Conservation (phyloP, 805 yeast species). For the Starmerella floricola region DNA sequence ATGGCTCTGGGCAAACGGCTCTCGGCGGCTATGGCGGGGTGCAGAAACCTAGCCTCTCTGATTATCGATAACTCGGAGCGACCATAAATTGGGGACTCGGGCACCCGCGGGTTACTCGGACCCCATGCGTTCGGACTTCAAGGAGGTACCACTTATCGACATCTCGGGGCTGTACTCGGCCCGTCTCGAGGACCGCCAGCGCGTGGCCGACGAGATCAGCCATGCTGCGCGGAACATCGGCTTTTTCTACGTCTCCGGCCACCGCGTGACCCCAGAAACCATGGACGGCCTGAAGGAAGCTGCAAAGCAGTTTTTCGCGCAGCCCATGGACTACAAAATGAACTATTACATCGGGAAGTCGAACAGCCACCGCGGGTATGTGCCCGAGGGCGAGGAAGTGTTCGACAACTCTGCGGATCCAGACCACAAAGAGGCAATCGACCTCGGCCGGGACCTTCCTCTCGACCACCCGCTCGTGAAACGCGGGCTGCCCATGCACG, state of each 20-base stretch:
- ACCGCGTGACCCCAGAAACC: slow-evolving; percentile 17
- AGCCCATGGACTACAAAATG: slow-evolving; percentile 37
- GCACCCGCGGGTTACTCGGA: no score
- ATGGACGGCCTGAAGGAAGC: slow-evolving; percentile 31
- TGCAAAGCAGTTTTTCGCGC: slow-evolving; percentile 34
- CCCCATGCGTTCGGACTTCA: not conserved
- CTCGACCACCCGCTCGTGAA: slow-evolving; percentile 31
- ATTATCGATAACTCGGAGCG: no score
- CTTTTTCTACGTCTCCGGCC: slow-evolving; percentile 39
- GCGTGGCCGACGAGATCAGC: slow-evolving; percentile 22
- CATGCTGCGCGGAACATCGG: slow-evolving; percentile 47
- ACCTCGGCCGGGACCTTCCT: slow-evolving; percentile 33
- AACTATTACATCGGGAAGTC: slow-evolving; percentile 37
- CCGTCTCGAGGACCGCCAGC: slow-evolving; percentile 11
- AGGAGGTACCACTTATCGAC: slow-evolving; percentile 9
- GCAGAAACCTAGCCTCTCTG: no score
- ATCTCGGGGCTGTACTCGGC: slow-evolving; percentile 9
- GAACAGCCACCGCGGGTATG: slow-evolving; percentile 34
- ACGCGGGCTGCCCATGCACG: slow-evolving; percentile 31
- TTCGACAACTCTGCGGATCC: slow-evolving; percentile 23
- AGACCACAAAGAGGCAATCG: slow-evolving; percentile 54
- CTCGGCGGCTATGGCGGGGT: no score
- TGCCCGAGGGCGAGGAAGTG: slow-evolving; percentile 15
- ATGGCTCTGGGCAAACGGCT: no score
- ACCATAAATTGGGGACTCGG: no score